Percentiles rank a stretch among this genome's conserved stretches.
Conservation (phyloP, 306 rosid species). For the Cicer arietinum region DNA sequence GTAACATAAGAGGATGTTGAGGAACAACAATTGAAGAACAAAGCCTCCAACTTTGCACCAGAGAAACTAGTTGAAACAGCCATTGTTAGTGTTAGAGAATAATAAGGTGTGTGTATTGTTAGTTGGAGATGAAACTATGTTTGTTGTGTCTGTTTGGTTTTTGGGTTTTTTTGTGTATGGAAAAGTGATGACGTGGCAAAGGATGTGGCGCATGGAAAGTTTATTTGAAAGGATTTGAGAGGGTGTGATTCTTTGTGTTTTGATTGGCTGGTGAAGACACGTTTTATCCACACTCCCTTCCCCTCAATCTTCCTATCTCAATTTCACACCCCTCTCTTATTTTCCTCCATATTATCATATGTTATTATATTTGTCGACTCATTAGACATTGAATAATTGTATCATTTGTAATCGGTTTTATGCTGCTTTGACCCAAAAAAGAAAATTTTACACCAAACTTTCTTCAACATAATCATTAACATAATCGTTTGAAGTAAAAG, state of each 20-base stretch:
- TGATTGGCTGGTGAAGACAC: constrained; percentile 70
- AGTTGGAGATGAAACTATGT: neutral
- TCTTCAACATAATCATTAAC: no score
- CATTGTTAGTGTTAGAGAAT: constrained; percentile 42
- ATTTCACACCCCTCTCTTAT: neutral
- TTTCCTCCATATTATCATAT: no score
- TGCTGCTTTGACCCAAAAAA: accelerated
- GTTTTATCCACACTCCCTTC: constrained; percentile 89
- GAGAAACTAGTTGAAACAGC: constrained; percentile 66
- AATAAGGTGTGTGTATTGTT: constrained; percentile 10
- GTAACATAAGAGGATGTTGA: constrained; percentile 46
- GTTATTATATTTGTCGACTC: no score
- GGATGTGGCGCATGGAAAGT: constrained; percentile 43
- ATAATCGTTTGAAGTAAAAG: no score
- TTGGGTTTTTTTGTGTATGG: constrained; percentile 21
- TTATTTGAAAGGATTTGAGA: constrained; percentile 38
- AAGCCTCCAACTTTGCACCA: constrained; percentile 58
- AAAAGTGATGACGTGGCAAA: constrained; percentile 27
- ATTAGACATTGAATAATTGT: no score
- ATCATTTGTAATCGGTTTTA: no score
- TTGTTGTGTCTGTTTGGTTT: neutral
- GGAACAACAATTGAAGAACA: constrained; percentile 55
- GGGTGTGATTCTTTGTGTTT: constrained; percentile 62
- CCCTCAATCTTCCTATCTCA: constrained; percentile 35
- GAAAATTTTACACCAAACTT: no score